Base-by-base conservation (phyloP, 106 monocot genomes). In the Allium sativum region DNA sequence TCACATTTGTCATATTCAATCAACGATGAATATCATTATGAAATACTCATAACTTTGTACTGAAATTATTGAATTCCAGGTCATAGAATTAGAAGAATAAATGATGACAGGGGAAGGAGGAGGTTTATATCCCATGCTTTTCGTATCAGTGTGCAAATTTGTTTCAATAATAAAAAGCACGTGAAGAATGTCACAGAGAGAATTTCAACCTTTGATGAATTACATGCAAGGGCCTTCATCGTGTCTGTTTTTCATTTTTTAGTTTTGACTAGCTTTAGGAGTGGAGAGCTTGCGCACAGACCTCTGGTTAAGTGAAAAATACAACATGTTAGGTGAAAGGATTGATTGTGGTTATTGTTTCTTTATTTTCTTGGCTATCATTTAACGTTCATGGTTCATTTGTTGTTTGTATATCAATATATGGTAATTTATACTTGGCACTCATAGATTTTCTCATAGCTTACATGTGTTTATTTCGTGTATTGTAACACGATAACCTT, bases 21-120 rank as follows among this genome's bases (percentile, higher is more conserved):
- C 10, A 61, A 56, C 11, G 8, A 9, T 22, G 15, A 13, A 8
- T 65, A 15, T 15, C 44, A 65, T 52, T 58, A 6, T 31, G 9
- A 58, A 58, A 58, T 9, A 31, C 40, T 6, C 51, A 65, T 44
- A 10, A 41, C 15, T 10, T 22, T 31, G 16, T 58, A 41, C 3
- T 52, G 13, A 15, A 68, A n/a, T n/a, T 55, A n/a, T 46, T 18
- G 12, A 2, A 15, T 55, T 64, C 20, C 62, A 72, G 72, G 56
- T 22, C 40, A 19, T 72, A 72, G 42, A 47, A 31, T 61, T 48
- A 56, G 52, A 43, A 55, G 7, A 64, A 72, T 72, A 72, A 72
- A 62, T 21, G 17, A 55, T 11, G 14, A 40, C 45, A 18, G 61
- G 61, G 31, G 18, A 56, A 64, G 40, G 18, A 40, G 48, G 71